These are phyloP conservation scores for Didymosphaeria variabile DNA, from an alignment of 2,329 filamentous ascomycete genomes.

Conservation along the genomic window DNA sequence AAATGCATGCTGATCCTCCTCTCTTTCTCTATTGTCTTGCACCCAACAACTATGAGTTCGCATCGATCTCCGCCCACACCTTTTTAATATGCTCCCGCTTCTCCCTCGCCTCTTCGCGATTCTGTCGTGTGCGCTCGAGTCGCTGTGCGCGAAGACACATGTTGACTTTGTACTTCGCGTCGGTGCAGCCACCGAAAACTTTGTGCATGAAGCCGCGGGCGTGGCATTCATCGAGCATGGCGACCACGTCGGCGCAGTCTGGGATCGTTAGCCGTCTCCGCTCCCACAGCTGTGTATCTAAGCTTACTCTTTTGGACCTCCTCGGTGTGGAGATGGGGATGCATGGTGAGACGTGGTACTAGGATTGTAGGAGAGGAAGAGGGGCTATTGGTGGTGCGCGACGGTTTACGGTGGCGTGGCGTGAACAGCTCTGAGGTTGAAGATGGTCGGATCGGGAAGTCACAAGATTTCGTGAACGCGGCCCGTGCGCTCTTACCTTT, in stretches of 20 bases:
- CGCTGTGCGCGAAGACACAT: conserved; percentile 84
- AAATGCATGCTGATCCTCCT: conserved; percentile 14
- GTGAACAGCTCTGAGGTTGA: conserved; percentile 6
- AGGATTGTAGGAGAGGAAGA: neutral
- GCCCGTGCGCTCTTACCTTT: conserved; percentile 31
- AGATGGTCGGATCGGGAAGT: conserved; percentile 28
- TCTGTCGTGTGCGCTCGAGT: conserved; percentile 77
- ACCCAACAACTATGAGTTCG: conserved; percentile 60
- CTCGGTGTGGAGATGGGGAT: conserved; percentile 95
- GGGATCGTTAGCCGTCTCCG: conserved; percentile 17
- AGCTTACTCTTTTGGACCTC: conserved; percentile 78
- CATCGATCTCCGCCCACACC: conserved; percentile 81
- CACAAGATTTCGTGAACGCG: conserved; percentile 36
- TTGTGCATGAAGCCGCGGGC: conserved; percentile 92
- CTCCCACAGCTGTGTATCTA: conserved; percentile 14
- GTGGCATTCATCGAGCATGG: conserved; percentile 93
- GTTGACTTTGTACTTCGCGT: conserved; percentile 83
- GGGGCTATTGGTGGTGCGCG: conserved; percentile 21
- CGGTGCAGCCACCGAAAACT: conserved; percentile 87
- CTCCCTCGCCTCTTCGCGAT: conserved; percentile 73
- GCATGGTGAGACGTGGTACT: conserved; percentile 69
- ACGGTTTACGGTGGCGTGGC: conserved; percentile 13
- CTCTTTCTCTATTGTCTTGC: neutral
- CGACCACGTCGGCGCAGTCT: conserved; percentile 97
- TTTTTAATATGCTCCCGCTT: conserved; percentile 79